Base-by-base conservation (phyloP, 176 grass and related monocot genomes). In the Areca catechu region DNA sequence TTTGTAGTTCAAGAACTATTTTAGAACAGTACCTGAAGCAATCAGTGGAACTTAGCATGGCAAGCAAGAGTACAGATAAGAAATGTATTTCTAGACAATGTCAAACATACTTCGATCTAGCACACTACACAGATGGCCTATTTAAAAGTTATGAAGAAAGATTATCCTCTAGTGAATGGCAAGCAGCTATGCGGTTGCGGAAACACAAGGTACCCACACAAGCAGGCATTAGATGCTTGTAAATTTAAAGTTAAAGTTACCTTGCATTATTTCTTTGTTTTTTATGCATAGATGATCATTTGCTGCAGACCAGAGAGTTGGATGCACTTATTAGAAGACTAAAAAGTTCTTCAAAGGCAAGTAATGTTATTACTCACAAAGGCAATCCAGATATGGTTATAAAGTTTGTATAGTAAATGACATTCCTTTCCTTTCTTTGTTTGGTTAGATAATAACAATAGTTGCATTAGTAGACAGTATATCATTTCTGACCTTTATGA, bases 71-170 rank as follows among this genome's bases (percentile, higher is more conserved):
- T 50, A 64, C 64, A 17, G 82, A 77, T 49, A 80, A 77, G 69
- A 86, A 61, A 62, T 70, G 51, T 58, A 73, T 79, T 63, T 79
- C 74, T 53, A 89, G 79, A 62, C 90, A 86, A 63, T 95, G 86
- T 65, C 82, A 84, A 57, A 75, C 79, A 49, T 80, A 84, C 58
- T 95, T 89, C 29, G 82, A 95, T 80, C 56, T 95, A 43, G 85
- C 90, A 76, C 90, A 95, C 56, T 95, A 95, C 60, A 80, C 90
- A 78, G 83, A 95, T 70, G 61, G 56, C 68, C 72, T 95, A 57
- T 95, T 86, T 55, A 89, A 86, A 81, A 95, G 79, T 56, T 86
- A 89, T 6, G 90, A 95, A 71, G 90, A 89, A 86, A 86, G 90
- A 76, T 79, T 95, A 28, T 78, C 82, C 62, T 95, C 90, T 9